Evolutionary conservation across 345 rosid genomes (phyloP), one percentile per base, ranked within the genome.

Genomic region (Eucalyptus tenuipes): DNA sequence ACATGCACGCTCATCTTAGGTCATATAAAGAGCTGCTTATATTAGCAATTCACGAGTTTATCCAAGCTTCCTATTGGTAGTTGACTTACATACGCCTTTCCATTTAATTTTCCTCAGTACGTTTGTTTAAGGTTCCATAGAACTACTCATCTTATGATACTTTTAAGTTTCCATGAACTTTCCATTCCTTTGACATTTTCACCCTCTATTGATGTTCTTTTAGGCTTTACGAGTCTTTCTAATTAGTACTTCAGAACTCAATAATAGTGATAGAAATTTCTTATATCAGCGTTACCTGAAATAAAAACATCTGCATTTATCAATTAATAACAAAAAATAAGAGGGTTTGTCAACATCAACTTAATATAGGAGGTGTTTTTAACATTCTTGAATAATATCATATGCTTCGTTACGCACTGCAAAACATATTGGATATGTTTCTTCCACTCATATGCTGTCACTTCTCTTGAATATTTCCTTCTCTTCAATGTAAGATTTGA

Each of bases 101-200:
- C 75, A 66, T 66, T 66, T 15, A 33, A n/a, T 66, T 66, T 66
- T 66, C 6, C 75, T 66, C 40, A 31, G 22, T n/a, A 66, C 12
- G 10, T 66, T 66, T 66, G 79, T 2, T 66, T 31, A 31, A 66
- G 20, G 79, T 7, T 66, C 79, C 40, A 16, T 8, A 31, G 33
- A 31, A 31, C 22, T 31, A 16, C 33, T 8, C 40, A 66, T 8
- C 79, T n/a, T 66, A 15, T 31, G 11, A 33, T 66, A 2, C 75
- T n/a, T 64, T 14, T 20, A n/a, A 64, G 10, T n/a, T 64, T n/a
- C 75, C 20, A 64, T 4, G 40, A 64, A 64, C 75, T 64, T n/a
- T 7, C 1, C 10, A 0, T 4, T n/a, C 9, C 20, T 64, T 3
- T 7, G 40, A n/a, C 40, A 2, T 15, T 15, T 31, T 64, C 75